These are phyloP conservation scores for Melampsora allii-populina DNA, from an alignment of 1,284 basidiomycete species.

Conservation along the genomic window DNA sequence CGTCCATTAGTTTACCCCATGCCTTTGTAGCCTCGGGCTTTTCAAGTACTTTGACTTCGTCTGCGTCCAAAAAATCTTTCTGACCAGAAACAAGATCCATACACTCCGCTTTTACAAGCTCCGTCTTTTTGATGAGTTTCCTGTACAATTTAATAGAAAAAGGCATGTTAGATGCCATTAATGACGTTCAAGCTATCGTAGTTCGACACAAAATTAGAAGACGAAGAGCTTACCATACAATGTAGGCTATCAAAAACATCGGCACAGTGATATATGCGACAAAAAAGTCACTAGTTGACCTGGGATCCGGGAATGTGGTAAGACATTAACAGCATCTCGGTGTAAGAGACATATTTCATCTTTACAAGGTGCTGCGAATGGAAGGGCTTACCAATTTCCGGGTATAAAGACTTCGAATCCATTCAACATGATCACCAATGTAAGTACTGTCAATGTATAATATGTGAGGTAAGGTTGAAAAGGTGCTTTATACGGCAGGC, in stretches of 20 bases:
- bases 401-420: conserved; percentile 50
- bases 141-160: background rate
- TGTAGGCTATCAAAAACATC: conserved; percentile 74
- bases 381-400: conserved; percentile 46
- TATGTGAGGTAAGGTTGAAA: conserved; percentile 53
- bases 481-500: conserved; percentile 58
- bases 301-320: conserved; percentile 10
- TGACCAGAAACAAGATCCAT: conserved; percentile 11
- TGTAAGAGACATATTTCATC: background rate
- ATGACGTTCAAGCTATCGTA: background rate
- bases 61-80: conserved; percentile 4
- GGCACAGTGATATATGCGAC: conserved; percentile 73
- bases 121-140: conserved; percentile 23
- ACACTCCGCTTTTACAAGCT: conserved; percentile 12
- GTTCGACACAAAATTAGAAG: background rate
- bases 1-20: background rate
- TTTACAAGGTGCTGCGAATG: background rate
- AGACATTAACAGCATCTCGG: background rate
- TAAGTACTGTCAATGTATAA: conserved; percentile 46
- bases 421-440: conserved; percentile 47
- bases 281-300: conserved; percentile 52
- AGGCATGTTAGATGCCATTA: background rate
- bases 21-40: background rate
- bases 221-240: conserved; percentile 54
- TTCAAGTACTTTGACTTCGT: background rate